Evolutionary conservation across 352 stramenopile species (phyloP).

Genomic region (Pythium pyrilobum): DNA sequence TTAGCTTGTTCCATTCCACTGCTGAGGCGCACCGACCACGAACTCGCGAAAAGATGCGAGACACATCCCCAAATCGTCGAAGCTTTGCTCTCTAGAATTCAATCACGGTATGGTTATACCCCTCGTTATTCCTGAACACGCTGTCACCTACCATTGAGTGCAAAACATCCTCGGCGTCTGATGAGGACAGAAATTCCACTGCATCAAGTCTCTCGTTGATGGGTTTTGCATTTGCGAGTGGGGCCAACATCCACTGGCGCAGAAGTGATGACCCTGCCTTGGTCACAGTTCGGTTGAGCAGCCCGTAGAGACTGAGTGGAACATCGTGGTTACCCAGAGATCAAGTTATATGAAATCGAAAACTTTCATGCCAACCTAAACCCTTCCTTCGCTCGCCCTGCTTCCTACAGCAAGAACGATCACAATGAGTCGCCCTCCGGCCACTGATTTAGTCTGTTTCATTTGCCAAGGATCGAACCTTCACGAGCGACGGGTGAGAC

Average conservation of each 20-base stretch:
- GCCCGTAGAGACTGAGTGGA: constrained; percentile 49
- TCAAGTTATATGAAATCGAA: neutral
- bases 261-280: constrained; percentile 56
- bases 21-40: constrained; percentile 57
- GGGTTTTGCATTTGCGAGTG: constrained; percentile 34
- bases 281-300: constrained; percentile 78
- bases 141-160: constrained; percentile 39
- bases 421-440: too few species aligned
- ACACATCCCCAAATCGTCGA: constrained; percentile 59
- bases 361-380: constrained; percentile 45
- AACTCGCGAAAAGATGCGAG: constrained; percentile 55
- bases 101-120: neutral
- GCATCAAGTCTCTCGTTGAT: constrained; percentile 56
- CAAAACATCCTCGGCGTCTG: constrained; percentile 53
- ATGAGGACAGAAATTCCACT: constrained; percentile 50
- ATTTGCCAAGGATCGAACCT: constrained; percentile 28
- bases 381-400: constrained; percentile 75
- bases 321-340: neutral
- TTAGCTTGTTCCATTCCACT: constrained; percentile 62
- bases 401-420: constrained; percentile 26
- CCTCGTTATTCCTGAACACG: neutral
- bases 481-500: constrained; percentile 69
- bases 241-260: constrained; percentile 74
- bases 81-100: constrained; percentile 43
- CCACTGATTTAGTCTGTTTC: too few species aligned